phyloP scores from a whole-genome alignment of 345 rosid species.

The Corchorus capsularis region DNA sequence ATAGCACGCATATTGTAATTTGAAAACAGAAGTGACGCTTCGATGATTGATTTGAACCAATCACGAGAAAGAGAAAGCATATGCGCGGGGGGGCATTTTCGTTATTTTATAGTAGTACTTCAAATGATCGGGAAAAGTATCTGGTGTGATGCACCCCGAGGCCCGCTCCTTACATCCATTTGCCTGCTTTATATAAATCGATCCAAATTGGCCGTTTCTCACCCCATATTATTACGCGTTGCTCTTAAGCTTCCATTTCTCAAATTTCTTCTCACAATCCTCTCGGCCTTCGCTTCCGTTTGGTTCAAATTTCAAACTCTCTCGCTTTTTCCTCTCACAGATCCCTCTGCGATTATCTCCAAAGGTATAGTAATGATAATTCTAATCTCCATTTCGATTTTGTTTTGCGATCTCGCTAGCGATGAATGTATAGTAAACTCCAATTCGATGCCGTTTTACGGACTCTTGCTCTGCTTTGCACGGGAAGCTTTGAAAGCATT shows the following conservation, averaged over 20 bases:
- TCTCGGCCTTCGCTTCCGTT: slow-evolving; percentile 20
- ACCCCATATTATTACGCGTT: slow-evolving; percentile 26
- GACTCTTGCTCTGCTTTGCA: not conserved
- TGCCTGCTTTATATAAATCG: slow-evolving; percentile 3
- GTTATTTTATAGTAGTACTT: slow-evolving; percentile 22
- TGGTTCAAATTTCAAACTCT: not conserved
- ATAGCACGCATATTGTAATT: too few species aligned
- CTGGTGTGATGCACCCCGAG: not conserved
- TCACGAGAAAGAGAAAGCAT: not conserved
- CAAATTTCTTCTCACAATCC: not conserved
- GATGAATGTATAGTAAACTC: not conserved
- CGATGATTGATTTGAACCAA: not conserved
- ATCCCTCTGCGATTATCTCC: slow-evolving; percentile 31
- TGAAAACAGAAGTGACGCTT: not conserved
- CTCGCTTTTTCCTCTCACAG: not conserved
- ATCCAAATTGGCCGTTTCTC: not conserved
- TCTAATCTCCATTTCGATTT: not conserved
- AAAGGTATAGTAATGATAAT: slow-evolving; percentile 26
- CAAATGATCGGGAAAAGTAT: not conserved
- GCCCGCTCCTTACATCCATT: slow-evolving; percentile 1
- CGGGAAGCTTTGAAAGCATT: not conserved
- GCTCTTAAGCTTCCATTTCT: slow-evolving; percentile 17
- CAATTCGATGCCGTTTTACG: not conserved
- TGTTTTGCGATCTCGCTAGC: not conserved
- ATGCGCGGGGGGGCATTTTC: slow-evolving; percentile 25